Base-by-base conservation (phyloP, 345 rosid species). In the Arabidopsis suecica region DNA sequence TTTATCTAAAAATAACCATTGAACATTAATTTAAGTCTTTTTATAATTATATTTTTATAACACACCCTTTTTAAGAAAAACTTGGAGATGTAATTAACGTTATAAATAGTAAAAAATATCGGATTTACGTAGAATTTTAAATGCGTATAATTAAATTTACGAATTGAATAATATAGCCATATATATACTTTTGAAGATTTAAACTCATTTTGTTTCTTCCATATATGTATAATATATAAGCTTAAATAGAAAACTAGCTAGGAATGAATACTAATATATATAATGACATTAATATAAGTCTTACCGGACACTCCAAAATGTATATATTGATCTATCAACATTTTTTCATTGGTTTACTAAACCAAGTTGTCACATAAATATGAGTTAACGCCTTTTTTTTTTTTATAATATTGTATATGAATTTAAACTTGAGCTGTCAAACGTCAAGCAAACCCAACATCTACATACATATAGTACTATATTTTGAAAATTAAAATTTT, bases 401-500 rank as follows among this genome's bases (percentile, higher is more conserved):
- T 0, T 10, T 41, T 11, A 0, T 10, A 1, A 11, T 40, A 40
- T 10, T 3, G 44, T 10, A 40, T 40, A 3, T 40, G 44, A 40
- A 1, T 16, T 16, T 1, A 56, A 6, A 57, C 36, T 54, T 68
- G 11, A 38, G 10, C 9, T 57, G 41, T 57, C 41, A 57, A 37
- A 44, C 14, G 37, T 18, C 22, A 63, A 67, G 49, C 3, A 53
- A 55, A 30, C 13, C 32, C 41, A 55, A 41, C 12, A 69, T 30
- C 71, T 38, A 65, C 25, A 18, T 18, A 48, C 12, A 59, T 59
- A 67, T 50, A 68, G 79, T 67, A 67, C 36, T 18, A 25, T 18
- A 63, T 36, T 18, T 67, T 8, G 3, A 9, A n/a, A 74, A 32
- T 47, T 25, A 16, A 57, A 1, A 0, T 3, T 20, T 48, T 44